phyloP scores from a whole-genome alignment of 2,329 filamentous ascomycete genomes.

The Stagonosporopsis rhizophila region DNA sequence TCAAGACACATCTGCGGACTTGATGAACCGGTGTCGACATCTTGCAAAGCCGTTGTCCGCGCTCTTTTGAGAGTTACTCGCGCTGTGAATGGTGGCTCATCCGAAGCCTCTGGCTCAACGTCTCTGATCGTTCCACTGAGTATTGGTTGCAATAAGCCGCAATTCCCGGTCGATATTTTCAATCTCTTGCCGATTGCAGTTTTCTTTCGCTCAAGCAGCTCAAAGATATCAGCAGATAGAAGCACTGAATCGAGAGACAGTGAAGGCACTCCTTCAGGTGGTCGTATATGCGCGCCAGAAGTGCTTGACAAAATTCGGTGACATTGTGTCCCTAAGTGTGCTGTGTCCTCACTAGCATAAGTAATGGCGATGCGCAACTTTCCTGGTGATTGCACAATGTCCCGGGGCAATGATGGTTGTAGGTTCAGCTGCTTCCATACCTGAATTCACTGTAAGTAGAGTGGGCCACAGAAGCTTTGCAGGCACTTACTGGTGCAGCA shows the following conservation, averaged over 20 bases:
- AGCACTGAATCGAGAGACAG: conserved; percentile 38
- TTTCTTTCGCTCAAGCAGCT: conserved; percentile 19
- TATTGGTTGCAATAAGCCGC: neutral
- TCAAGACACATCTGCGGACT: neutral
- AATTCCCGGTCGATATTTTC: conserved; percentile 8
- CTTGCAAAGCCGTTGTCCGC: neutral
- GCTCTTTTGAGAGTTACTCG: neutral
- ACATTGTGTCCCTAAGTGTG: conserved; percentile 12
- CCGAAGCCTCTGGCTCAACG: neutral
- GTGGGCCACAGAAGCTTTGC: neutral
- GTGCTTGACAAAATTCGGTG: conserved; percentile 36
- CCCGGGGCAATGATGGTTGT: conserved; percentile 23
- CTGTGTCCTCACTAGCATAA: conserved; percentile 1
- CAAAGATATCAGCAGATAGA: conserved; percentile 33
- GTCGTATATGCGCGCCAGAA: conserved; percentile 35
- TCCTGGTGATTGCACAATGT: neutral
- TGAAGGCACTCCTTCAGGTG: conserved; percentile 37
- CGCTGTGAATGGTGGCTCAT: neutral
- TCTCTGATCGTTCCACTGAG: neutral
- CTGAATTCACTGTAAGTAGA: conserved; percentile 22
- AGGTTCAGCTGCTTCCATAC: conserved; percentile 47
- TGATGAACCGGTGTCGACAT: neutral
- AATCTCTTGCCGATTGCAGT: conserved; percentile 16
- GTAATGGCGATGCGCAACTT: conserved; percentile 7
- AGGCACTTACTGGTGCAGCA: conserved; percentile 37